These are phyloP conservation scores for Paxillus involutus DNA, from an alignment of 768 basidiomycete species.

Conservation along the genomic window DNA sequence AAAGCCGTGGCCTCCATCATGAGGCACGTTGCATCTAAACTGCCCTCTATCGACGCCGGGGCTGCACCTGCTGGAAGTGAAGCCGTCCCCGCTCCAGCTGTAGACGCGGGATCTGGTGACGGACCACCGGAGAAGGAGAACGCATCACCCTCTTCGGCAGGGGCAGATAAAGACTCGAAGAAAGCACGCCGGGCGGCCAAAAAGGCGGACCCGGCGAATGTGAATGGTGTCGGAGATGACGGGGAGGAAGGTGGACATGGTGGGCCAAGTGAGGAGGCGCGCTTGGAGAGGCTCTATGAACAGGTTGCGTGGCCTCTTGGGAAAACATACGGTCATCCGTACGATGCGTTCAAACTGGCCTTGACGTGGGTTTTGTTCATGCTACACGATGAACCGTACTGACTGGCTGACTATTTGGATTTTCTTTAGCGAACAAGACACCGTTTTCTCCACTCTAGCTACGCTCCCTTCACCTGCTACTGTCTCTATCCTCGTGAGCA, in stretches of 20 bases:
- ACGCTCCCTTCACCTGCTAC: slow-evolving; percentile 57
- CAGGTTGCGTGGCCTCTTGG: slow-evolving; percentile 92
- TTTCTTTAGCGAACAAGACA: slow-evolving; percentile 59
- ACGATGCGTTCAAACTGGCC: slow-evolving; percentile 98
- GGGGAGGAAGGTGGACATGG: slow-evolving; percentile 34
- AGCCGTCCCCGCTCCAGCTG: slow-evolving; percentile 26
- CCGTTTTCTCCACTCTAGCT: slow-evolving; percentile 74
- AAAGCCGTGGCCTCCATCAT: slow-evolving; percentile 94
- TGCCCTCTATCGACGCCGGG: slow-evolving; percentile 45
- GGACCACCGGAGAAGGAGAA: not conserved
- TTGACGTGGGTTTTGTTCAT: slow-evolving; percentile 65
- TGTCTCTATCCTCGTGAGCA: slow-evolving; percentile 63
- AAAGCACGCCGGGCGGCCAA: slow-evolving; percentile 43
- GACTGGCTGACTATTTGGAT: not conserved
- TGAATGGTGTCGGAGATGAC: slow-evolving; percentile 43
- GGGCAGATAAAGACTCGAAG: slow-evolving; percentile 48
- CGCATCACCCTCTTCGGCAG: slow-evolving; percentile 2
- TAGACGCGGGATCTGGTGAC: slow-evolving; percentile 8
- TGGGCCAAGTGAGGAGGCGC: slow-evolving; percentile 67
- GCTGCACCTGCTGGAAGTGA: slow-evolving; percentile 20
- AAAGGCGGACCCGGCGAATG: slow-evolving; percentile 42
- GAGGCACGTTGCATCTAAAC: slow-evolving; percentile 84
- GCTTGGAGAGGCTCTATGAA: slow-evolving; percentile 86
- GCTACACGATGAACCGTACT: too few relatives aligned
- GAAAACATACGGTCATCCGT: slow-evolving; percentile 89